phyloP scores from a whole-genome alignment of 306 rosid species.

The Acacia confusa region DNA sequence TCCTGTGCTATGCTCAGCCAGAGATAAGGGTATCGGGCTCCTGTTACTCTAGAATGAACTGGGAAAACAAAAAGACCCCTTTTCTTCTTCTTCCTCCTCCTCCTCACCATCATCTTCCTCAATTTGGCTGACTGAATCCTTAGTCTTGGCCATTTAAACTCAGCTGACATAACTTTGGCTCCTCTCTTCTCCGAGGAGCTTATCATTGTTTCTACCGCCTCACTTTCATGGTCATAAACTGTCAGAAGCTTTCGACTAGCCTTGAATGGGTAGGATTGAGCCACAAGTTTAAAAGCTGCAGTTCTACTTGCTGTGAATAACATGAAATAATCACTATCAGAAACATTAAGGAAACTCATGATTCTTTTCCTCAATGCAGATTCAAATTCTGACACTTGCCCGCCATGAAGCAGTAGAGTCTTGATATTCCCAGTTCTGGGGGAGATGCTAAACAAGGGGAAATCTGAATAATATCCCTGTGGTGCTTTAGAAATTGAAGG shows the following conservation, averaged over 20 bases:
- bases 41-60: conserved; percentile 88
- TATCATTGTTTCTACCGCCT: conserved; percentile 83
- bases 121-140: conserved; percentile 72
- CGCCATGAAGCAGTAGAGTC: conserved; percentile 74
- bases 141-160: conserved; percentile 90
- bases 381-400: conserved; percentile 66
- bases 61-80: conserved; percentile 91
- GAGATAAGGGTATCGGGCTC: conserved; percentile 84
- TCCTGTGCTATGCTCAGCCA: conserved; percentile 97
- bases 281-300: conserved; percentile 82
- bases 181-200: conserved; percentile 78
- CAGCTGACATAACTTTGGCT: conserved; percentile 71
- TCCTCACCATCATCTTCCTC: conserved; percentile 66
- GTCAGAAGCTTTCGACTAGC: conserved; percentile 69
- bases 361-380: conserved; percentile 75
- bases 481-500: conserved; percentile 37
- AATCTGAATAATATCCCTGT: conserved; percentile 41
- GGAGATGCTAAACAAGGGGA: conserved; percentile 78
- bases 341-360: conserved; percentile 68
- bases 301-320: conserved; percentile 95
- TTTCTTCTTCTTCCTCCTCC: conserved; percentile 58
- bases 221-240: conserved; percentile 86
- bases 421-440: conserved; percentile 75
- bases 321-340: conserved; percentile 79
- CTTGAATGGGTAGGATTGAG: conserved; percentile 83